Conservation (phyloP, 169 alveolate genomes). For the Plasmodium falciparum region DNA sequence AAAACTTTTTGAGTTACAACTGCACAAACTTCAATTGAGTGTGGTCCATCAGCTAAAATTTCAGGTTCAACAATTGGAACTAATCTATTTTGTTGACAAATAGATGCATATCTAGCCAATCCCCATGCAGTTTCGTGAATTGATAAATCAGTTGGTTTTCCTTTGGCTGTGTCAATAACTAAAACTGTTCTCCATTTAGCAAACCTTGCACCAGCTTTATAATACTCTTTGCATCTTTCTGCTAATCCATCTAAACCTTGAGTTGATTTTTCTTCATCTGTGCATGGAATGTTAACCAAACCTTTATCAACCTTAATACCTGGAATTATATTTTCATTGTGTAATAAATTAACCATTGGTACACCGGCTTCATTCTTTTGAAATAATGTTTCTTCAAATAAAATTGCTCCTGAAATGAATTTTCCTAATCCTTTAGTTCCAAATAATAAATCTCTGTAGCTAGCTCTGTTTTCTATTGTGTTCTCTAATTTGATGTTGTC, state of each 20-base stretch:
- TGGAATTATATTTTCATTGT: conserved; percentile 95
- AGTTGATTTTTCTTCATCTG: conserved; percentile 93
- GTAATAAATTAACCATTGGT: conserved; percentile 91
- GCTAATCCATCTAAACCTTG: conserved; percentile 98
- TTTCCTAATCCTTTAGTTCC: conserved; percentile 94
- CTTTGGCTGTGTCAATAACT: conserved; percentile 92
- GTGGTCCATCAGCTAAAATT: conserved; percentile 97
- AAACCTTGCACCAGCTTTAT: conserved; percentile 98
- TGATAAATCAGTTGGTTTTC: conserved; percentile 94
- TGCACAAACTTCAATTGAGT: conserved; percentile 96
- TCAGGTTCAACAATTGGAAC: conserved; percentile 99
- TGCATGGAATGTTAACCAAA: conserved; percentile 91
- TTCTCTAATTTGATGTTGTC: conserved; percentile 94
- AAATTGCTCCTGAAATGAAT: conserved; percentile 98
- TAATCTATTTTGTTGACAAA: conserved; percentile 97
- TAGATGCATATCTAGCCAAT: conserved; percentile 99
- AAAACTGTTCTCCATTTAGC: conserved; percentile 99
- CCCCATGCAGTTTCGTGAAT: conserved; percentile 96
- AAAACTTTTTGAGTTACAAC: conserved; percentile 95
- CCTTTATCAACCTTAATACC: conserved; percentile 99
- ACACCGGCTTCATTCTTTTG: conserved; percentile 93
- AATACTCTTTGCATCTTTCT: conserved; percentile 96
- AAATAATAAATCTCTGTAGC: conserved; percentile 96
- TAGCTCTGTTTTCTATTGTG: conserved; percentile 96
- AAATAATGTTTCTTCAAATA: conserved; percentile 98